These are phyloP conservation scores for Papilionanthe hybrid DNA, from an alignment of 116 monocot genomes.

Conservation along the genomic window DNA sequence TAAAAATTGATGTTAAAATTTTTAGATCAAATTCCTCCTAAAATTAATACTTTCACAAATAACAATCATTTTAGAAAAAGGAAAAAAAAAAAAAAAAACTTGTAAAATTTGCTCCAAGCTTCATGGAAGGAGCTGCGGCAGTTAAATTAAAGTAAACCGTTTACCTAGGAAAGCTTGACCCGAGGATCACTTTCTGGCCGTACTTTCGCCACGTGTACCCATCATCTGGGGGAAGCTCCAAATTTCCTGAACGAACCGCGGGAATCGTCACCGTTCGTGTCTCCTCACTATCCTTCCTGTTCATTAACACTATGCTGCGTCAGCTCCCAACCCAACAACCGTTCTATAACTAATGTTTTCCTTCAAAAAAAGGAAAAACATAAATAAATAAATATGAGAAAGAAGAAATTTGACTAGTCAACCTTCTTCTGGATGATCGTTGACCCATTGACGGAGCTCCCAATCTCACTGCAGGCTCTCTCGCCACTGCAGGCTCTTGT, in stretches of 20 bases:
- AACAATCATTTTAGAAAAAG: too few species aligned
- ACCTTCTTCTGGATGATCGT: slow-evolving; percentile 34
- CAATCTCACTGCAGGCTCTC: not conserved
- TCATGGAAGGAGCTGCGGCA: too few species aligned
- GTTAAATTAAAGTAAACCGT: not conserved
- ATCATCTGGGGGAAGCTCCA: slow-evolving; percentile 71
- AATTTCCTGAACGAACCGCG: slow-evolving; percentile 36
- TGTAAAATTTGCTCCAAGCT: too few species aligned
- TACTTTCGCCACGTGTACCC: slow-evolving; percentile 95
- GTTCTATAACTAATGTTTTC: too few species aligned
- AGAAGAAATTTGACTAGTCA: slow-evolving; percentile 22
- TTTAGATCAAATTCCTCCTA: too few species aligned
- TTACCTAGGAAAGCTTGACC: slow-evolving; percentile 65
- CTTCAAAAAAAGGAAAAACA: too few species aligned
- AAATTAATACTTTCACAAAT: too few species aligned
- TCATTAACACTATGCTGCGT: not conserved
- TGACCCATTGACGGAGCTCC: slow-evolving; percentile 13
- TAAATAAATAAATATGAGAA: too few species aligned
- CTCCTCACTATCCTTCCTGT: slow-evolving; percentile 36
- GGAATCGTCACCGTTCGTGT: slow-evolving; percentile 30
- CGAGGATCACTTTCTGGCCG: slow-evolving; percentile 75
- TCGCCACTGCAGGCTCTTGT: not conserved
- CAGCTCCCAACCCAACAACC: too few species aligned
- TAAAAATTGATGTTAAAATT: too few species aligned
- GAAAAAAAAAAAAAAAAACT: too few species aligned